phyloP scores from a whole-genome alignment of 1,284 basidiomycete species.

The Cryptococcus jaspeensis region DNA sequence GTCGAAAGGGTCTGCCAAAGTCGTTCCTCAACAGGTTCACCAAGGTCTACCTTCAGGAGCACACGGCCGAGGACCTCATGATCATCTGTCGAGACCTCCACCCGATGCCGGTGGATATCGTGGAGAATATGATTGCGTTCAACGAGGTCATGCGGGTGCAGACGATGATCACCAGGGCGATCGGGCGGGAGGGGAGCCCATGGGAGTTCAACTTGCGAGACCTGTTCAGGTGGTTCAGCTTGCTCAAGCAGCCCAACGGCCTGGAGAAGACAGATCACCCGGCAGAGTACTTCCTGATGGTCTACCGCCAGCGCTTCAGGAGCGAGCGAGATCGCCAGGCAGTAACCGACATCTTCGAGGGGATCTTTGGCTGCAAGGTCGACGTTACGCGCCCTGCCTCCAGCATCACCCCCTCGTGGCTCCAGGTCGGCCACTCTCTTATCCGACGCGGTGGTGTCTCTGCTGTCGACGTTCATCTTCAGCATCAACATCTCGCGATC shows the following conservation, averaged over 20 bases:
- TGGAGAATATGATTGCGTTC: conserved; percentile 80
- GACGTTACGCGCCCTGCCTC: conserved; percentile 55
- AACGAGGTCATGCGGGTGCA: conserved; percentile 72
- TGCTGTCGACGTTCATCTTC: conserved; percentile 56
- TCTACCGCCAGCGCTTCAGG: conserved; percentile 88
- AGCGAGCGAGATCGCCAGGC: conserved; percentile 63
- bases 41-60: conserved; percentile 90
- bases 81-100: conserved; percentile 76
- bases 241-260: conserved; percentile 55
- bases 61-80: conserved; percentile 74
- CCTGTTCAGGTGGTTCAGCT: conserved; percentile 77
- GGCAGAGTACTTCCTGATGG: conserved; percentile 62
- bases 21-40: conserved; percentile 98
- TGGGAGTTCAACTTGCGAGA: conserved; percentile 99
- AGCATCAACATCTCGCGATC: conserved; percentile 65
- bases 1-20: conserved; percentile 94
- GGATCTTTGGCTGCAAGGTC: conserved; percentile 58
- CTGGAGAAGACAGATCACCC: conserved; percentile 64
- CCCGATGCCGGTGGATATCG: conserved; percentile 60
- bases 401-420: conserved; percentile 57
- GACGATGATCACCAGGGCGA: conserved; percentile 64
- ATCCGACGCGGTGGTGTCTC: conserved; percentile 53
- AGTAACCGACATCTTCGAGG: conserved; percentile 64
- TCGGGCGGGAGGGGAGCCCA: conserved; percentile 82
- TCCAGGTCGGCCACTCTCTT: conserved; percentile 72